These are phyloP conservation scores for Durio zibethinus DNA, from an alignment of 345 rosid species.

Conservation along the genomic window DNA sequence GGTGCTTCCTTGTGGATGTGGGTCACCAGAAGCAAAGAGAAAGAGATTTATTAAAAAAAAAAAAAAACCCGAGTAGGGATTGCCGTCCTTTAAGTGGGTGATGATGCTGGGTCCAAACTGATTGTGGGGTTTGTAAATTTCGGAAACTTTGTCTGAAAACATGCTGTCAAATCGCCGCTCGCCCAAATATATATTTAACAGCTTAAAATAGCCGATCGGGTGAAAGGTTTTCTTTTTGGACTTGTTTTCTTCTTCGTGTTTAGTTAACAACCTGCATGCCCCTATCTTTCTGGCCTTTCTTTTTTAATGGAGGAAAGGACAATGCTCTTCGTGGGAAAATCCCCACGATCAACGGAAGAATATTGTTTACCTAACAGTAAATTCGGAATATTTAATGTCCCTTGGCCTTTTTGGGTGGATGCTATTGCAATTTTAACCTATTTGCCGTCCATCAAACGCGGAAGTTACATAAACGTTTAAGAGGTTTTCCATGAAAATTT, in stretches of 20 bases:
- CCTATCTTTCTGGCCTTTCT: background rate
- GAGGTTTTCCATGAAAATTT: no score
- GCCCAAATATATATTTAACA: no score
- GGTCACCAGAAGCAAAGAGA: background rate
- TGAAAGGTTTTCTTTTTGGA: background rate
- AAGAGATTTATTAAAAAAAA: no score
- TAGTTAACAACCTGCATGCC: background rate
- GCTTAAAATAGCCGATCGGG: background rate
- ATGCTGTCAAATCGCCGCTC: conserved; percentile 23
- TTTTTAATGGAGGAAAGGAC: background rate
- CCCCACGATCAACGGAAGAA: conserved; percentile 28
- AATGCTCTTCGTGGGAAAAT: background rate
- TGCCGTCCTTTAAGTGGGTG: conserved; percentile 20
- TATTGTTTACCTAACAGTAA: background rate
- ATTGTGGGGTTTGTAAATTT: no score
- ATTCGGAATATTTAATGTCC: background rate
- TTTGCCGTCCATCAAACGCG: background rate
- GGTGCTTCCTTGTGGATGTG: conserved; percentile 27
- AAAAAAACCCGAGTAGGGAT: background rate
- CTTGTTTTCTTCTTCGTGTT: background rate
- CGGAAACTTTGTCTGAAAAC: background rate
- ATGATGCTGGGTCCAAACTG: conserved; percentile 17
- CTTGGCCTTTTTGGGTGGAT: background rate
- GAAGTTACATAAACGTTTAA: no score
- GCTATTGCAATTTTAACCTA: background rate